Conservation (phyloP, 371 early-diverging fungal genomes). For the Mucor irregularis region DNA sequence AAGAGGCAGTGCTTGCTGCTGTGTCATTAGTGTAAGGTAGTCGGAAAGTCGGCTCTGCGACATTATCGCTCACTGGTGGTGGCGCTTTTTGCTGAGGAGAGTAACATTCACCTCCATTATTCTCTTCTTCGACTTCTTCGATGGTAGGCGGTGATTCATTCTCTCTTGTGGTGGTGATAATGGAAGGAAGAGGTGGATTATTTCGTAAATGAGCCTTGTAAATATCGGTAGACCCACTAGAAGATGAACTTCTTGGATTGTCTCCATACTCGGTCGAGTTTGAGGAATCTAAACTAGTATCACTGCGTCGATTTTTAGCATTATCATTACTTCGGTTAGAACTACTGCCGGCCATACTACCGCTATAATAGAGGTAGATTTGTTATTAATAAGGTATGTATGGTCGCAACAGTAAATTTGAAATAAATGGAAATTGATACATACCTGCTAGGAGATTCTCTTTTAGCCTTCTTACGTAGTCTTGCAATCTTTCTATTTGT, state of each 20-base stretch:
- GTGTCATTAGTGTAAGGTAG: constrained; percentile 7
- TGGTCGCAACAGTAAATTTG: too few species aligned
- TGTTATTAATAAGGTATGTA: neutral
- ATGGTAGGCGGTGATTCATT: neutral
- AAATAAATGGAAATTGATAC: neutral
- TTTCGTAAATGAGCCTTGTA: constrained; percentile 11
- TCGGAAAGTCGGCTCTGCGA: constrained; percentile 8
- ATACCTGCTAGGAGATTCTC: constrained; percentile 18
- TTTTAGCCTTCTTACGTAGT: constrained; percentile 25
- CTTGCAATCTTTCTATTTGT: constrained; percentile 23
- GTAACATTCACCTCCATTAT: constrained; percentile 9
- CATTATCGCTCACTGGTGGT: constrained; percentile 8
- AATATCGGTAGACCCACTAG: constrained; percentile 19
- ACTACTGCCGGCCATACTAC: constrained; percentile 18
- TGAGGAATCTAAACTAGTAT: constrained; percentile 1
- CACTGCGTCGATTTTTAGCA: neutral
- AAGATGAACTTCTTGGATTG: constrained; percentile 16
- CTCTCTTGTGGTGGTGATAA: neutral
- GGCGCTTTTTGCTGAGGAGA: constrained; percentile 20
- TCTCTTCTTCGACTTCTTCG: neutral
- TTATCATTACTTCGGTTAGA: constrained; percentile 7
- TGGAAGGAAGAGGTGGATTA: too few species aligned
- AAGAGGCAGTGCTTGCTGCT: neutral
- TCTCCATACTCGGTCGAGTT: constrained; percentile 6
- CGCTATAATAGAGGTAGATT: constrained; percentile 6